A percentile compares a stretch with the other conserved stretches of the same genome.
phyloP scores from a whole-genome alignment of 768 basidiomycete genomes.

The Suillus occidentalis region DNA sequence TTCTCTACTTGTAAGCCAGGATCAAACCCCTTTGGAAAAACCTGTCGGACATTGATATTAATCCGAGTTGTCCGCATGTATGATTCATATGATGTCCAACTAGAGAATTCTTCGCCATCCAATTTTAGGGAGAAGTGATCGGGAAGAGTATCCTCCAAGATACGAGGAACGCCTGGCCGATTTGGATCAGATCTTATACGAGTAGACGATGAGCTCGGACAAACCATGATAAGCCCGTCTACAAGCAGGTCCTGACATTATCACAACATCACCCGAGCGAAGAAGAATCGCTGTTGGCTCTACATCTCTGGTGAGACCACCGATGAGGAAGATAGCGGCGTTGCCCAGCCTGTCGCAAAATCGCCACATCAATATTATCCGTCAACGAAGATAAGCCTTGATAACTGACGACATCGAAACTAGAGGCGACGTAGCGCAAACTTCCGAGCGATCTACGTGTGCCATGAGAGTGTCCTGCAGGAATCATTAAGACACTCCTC shows the following conservation, averaged over 20 bases:
- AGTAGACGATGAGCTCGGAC: conserved; percentile 18
- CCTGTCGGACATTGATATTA: conserved; percentile 91
- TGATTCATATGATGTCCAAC: conserved; percentile 62
- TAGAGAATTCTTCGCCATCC: conserved; percentile 28
- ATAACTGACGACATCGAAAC: conserved; percentile 86
- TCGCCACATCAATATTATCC: neutral
- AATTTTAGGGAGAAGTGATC: conserved; percentile 42
- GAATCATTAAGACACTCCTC: neutral
- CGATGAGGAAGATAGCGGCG: conserved; percentile 87
- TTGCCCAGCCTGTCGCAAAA: conserved; percentile 69
- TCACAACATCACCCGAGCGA: conserved; percentile 86
- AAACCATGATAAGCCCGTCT: conserved; percentile 92
- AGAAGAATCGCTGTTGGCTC: conserved; percentile 81
- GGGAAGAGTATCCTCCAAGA: conserved; percentile 81
- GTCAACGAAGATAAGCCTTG: neutral
- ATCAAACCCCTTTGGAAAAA: conserved; percentile 72
- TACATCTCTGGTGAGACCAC: conserved; percentile 73
- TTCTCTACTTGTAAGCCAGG: conserved; percentile 20
- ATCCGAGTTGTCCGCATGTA: conserved; percentile 74
- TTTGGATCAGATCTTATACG: neutral
- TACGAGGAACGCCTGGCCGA: conserved; percentile 74
- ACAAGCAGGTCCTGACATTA: conserved; percentile 89
- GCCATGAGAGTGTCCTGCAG: conserved; percentile 90
- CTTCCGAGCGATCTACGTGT: conserved; percentile 96
- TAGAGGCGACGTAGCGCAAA: conserved; percentile 88